Conservation (phyloP, 768 basidiomycete species). For the Hericium coralloides region DNA sequence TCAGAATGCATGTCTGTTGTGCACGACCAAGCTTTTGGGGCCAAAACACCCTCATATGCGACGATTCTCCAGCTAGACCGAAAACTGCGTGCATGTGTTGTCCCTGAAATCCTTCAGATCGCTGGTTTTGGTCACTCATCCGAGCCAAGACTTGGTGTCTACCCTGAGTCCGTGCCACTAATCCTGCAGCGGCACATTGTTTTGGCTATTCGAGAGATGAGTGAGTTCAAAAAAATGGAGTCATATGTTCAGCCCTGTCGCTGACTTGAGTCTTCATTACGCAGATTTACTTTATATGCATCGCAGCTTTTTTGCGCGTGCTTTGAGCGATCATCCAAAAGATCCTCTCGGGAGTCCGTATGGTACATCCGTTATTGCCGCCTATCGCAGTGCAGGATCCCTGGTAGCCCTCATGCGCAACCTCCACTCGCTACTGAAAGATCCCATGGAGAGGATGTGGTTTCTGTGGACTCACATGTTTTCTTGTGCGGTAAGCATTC, state of each 20-base stretch:
- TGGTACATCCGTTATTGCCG: conserved; percentile 57
- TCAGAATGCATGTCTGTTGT: conserved; percentile 55
- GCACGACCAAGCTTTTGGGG: conserved; percentile 61
- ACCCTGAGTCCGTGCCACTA: conserved; percentile 44
- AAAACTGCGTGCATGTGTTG: conserved; percentile 52
- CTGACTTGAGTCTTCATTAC: not conserved
- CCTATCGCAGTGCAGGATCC: conserved; percentile 57
- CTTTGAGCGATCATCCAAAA: conserved; percentile 48
- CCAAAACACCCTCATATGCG: conserved; percentile 50
- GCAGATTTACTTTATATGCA: conserved; percentile 51
- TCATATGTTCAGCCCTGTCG: not conserved
- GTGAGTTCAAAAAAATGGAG: conserved; percentile 26
- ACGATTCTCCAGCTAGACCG: conserved; percentile 56
- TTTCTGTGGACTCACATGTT: conserved; percentile 68
- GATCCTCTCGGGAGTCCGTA: conserved; percentile 68
- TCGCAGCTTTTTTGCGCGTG: conserved; percentile 65
- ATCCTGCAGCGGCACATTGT: conserved; percentile 61
- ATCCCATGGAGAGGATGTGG: conserved; percentile 62
- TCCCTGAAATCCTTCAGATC: conserved; percentile 56
- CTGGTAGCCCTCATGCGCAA: conserved; percentile 59
- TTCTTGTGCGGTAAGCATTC: conserved; percentile 49
- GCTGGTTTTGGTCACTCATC: conserved; percentile 46
- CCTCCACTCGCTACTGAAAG: conserved; percentile 55
- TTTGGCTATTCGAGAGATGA: conserved; percentile 61
- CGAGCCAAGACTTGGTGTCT: conserved; percentile 20